These are phyloP conservation scores for Apiospora kogelbergensis DNA, from an alignment of 2,329 filamentous ascomycete species.

Conservation along the genomic window DNA sequence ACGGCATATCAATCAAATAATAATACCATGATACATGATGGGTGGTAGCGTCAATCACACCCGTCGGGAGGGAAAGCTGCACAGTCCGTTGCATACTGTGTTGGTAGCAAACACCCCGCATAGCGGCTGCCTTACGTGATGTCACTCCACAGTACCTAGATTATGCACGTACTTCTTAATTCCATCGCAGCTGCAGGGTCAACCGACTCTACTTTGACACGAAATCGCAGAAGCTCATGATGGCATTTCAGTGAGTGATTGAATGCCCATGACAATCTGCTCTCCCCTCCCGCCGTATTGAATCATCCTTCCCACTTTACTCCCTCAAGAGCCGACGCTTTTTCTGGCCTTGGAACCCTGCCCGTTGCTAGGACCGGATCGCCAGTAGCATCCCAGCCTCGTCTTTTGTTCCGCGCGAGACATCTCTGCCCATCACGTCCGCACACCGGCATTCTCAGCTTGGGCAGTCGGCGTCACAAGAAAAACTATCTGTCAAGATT, in stretches of 20 bases:
- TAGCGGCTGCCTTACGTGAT: not conserved
- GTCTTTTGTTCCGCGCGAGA: not conserved
- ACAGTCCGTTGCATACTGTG: constrained; percentile 1
- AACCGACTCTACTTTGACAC: not conserved
- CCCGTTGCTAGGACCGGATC: not conserved
- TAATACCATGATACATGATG: not conserved
- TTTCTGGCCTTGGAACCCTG: not conserved
- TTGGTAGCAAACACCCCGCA: not conserved
- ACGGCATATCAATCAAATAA: no score
- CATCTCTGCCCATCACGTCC: not conserved
- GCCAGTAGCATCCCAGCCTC: constrained; percentile 1
- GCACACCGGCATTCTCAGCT: not conserved
- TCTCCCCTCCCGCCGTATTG: not conserved
- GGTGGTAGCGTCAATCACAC: no score
- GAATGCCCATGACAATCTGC: not conserved
- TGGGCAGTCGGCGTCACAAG: not conserved
- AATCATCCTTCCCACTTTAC: not conserved
- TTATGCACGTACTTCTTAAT: not conserved
- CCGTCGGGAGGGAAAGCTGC: not conserved
- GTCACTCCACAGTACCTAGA: constrained; percentile 7
- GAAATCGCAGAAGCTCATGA: not conserved
- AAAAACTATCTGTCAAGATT: not conserved
- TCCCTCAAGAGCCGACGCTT: not conserved
- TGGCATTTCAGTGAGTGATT: not conserved
- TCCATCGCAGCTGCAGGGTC: not conserved